These are phyloP conservation scores for Trichoderma atroviride DNA, from an alignment of 2,329 filamentous ascomycete species.

Conservation along the genomic window DNA sequence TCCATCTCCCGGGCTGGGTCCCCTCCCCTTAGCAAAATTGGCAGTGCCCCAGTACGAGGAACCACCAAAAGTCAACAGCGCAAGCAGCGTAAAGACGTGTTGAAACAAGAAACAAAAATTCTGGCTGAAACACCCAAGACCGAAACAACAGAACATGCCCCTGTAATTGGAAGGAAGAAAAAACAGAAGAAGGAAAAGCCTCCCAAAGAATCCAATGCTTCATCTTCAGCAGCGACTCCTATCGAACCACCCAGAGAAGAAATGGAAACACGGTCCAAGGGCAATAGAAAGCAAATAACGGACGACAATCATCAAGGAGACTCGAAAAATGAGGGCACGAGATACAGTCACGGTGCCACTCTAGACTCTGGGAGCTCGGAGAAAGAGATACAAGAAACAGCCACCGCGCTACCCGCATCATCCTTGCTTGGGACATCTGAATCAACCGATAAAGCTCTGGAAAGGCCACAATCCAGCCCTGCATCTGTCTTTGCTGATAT, in stretches of 20 bases:
- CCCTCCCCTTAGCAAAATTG: constrained; percentile 66
- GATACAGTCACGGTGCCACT: not conserved
- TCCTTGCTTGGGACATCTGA: constrained; percentile 25
- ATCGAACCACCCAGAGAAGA: constrained; percentile 28
- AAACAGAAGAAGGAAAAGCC: constrained; percentile 78
- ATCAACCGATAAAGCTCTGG: constrained; percentile 32
- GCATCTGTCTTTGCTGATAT: constrained; percentile 43
- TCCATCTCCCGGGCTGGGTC: constrained; percentile 71
- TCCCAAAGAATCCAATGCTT: constrained; percentile 30
- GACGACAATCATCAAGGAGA: no score
- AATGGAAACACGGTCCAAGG: constrained; percentile 14
- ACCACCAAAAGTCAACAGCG: constrained; percentile 80
- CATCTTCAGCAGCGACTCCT: constrained; percentile 25
- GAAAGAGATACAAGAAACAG: constrained; percentile 21
- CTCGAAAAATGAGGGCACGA: not conserved
- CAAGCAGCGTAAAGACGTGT: constrained; percentile 71
- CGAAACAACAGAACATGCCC: constrained; percentile 64
- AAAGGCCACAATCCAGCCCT: constrained; percentile 40
- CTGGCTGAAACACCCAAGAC: constrained; percentile 54
- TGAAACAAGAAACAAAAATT: constrained; percentile 63
- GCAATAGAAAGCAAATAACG: not conserved
- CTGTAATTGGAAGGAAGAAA: constrained; percentile 79
- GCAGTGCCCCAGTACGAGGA: constrained; percentile 66
- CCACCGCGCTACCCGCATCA: constrained; percentile 29
- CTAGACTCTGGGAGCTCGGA: not conserved